These are phyloP conservation scores for Saccharomyces hybrid DNA, from an alignment of 1,139 yeast genomes.

Conservation along the genomic window DNA sequence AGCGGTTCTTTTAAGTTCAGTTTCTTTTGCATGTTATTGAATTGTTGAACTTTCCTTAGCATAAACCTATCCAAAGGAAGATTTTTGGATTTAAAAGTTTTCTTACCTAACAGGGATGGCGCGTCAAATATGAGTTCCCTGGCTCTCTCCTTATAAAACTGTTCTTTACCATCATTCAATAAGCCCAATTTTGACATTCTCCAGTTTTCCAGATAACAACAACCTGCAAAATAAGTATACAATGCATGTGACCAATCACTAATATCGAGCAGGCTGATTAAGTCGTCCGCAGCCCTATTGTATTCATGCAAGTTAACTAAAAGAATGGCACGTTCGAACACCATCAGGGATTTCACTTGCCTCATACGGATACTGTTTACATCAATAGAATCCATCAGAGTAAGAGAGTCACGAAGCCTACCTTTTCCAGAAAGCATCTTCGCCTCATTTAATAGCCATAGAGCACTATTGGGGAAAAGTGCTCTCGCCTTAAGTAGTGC, in stretches of 20 bases:
- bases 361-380: constrained; percentile 69
- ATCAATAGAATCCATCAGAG: constrained; percentile 66
- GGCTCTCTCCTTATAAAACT: constrained; percentile 51
- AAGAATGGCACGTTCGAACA: constrained; percentile 80
- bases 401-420: constrained; percentile 57
- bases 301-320: constrained; percentile 68
- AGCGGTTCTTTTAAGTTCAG: constrained; percentile 45
- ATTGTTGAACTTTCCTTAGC: constrained; percentile 58
- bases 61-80: constrained; percentile 90
- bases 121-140: constrained; percentile 56
- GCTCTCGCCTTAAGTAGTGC: constrained; percentile 56
- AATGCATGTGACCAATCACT: constrained; percentile 92
- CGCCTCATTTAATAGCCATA: constrained; percentile 89
- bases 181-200: constrained; percentile 50
- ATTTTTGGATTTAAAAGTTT: constrained; percentile 66
- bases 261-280: constrained; percentile 57
- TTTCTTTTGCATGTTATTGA: constrained; percentile 41
- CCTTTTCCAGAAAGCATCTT: constrained; percentile 79
- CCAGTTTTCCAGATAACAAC: constrained; percentile 77
- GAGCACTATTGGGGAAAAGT: constrained; percentile 78
- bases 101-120: constrained; percentile 57
- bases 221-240: constrained; percentile 78
- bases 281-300: constrained; percentile 75
- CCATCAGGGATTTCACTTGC: constrained; percentile 80
- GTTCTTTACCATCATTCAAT: constrained; percentile 38